Evolutionary conservation across 2,329 filamentous ascomycete genomes (phyloP).

Genomic region (Aspergillus sp.): DNA sequence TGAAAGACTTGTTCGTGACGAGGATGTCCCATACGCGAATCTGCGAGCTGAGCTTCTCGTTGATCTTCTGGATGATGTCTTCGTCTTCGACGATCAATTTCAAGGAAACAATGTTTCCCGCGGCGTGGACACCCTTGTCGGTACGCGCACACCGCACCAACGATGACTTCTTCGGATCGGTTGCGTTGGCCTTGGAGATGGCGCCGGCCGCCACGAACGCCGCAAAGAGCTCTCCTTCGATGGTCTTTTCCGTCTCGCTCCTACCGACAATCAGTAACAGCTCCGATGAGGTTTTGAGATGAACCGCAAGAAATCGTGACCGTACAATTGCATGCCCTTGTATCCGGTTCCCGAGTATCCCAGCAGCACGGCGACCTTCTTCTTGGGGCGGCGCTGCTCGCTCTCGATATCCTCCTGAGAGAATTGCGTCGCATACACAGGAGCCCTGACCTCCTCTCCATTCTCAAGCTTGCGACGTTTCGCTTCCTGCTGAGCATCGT

Average conservation of each 20-base stretch:
- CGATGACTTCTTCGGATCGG: slow-evolving; percentile 94
- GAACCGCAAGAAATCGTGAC: neutral
- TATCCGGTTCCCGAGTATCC: slow-evolving; percentile 97
- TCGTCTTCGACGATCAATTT: slow-evolving; percentile 95
- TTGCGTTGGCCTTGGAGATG: slow-evolving; percentile 94
- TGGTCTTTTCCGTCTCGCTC: slow-evolving; percentile 74
- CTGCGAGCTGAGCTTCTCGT: slow-evolving; percentile 77
- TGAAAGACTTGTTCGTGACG: slow-evolving; percentile 86
- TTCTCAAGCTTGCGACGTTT: slow-evolving; percentile 59
- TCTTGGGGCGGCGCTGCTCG: slow-evolving; percentile 86
- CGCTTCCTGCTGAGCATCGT: slow-evolving; percentile 53
- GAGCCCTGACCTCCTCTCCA: slow-evolving; percentile 42
- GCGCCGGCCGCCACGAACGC: slow-evolving; percentile 89
- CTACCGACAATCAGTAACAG: slow-evolving; percentile 26
- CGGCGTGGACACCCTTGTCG: slow-evolving; percentile 96
- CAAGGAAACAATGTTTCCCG: slow-evolving; percentile 90
- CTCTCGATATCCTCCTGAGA: slow-evolving; percentile 81
- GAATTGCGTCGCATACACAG: slow-evolving; percentile 61
- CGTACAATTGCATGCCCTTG: slow-evolving; percentile 86
- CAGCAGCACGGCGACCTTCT: slow-evolving; percentile 93
- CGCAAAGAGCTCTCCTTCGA: slow-evolving; percentile 91
- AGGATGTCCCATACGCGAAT: slow-evolving; percentile 95
- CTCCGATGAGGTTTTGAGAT: neutral
- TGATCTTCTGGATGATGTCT: slow-evolving; percentile 88
- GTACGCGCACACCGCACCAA: slow-evolving; percentile 92